Base-by-base conservation (phyloP, 441 rosid species). In the Mallotus japonicus region DNA sequence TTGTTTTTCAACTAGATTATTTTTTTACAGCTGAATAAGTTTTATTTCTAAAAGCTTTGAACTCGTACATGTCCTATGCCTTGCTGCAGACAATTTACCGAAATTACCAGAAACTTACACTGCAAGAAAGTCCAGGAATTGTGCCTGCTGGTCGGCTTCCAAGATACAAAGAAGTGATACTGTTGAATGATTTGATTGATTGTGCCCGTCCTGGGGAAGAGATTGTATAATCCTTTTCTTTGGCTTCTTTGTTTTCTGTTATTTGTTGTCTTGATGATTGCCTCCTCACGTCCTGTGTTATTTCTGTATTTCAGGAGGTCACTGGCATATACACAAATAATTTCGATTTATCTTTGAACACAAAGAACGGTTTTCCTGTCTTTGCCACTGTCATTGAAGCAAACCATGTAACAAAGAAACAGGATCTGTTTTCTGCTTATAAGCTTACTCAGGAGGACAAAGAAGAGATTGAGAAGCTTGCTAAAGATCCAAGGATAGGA, bases 81-180 rank as follows among this genome's bases (percentile, higher is more conserved):
- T 69, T 83, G 76, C 64, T 84, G 76, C 90, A 95, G 99, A 93
- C 99, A 28, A 83, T 95, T 76, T 95, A 95, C 82, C 85, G 98
- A 77, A 95, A 95, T 74, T 95, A 93, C 80, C 98, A 95, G 87
- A 95, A 95, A 80, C 93, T 95, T 60, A 91, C 95, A 17, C 95
- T 95, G 67, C 98, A 95, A 82, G 99, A 95, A 86, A 93, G 98
- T 82, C 99, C 99, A 59, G 98, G 98, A 83, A 95, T 90, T 72
- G 98, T 95, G 65, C 99, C 98, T 72, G 99, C 99, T 32, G 99
- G 99, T 53, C 87, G 98, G 79, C 98, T 95, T 81, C 99, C 99
- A 69, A 89, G 99, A 88, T 89, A 89, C 89, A 95, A 95, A 84
- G 98, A 95, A 88, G 97, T 95, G 75, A 95, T 95, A 72, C 79